Conservation (phyloP, 139 green algal species). For the Volvox reticuliferus region DNA sequence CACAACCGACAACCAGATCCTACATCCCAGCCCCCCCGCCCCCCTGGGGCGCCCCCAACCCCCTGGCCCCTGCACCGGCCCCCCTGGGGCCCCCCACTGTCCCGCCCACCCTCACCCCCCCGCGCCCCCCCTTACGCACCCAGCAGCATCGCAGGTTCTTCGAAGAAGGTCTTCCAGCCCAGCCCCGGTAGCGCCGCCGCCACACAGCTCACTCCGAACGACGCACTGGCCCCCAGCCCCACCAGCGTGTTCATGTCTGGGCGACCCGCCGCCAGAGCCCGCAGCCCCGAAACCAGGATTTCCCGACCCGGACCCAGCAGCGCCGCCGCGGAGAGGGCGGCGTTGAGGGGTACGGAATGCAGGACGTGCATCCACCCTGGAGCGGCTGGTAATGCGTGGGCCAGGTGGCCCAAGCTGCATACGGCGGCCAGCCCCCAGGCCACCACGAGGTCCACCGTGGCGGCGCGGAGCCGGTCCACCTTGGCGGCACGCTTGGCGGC, state of each 20-base stretch:
- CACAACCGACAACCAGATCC: too few relatives aligned
- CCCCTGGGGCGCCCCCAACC: too few relatives aligned
- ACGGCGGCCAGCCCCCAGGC: conserved; percentile 84
- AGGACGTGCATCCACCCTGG: conserved; percentile 78
- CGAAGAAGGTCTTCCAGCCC: conserved; percentile 96
- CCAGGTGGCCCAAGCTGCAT: conserved; percentile 84
- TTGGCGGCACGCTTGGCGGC: conserved; percentile 77
- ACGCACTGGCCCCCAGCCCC: conserved; percentile 86
- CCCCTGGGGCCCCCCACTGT: too few relatives aligned
- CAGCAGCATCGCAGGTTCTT: conserved; percentile 98
- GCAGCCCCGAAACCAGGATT: conserved; percentile 65
- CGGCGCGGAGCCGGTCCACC: conserved; percentile 63
- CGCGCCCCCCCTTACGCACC: conserved; percentile 65
- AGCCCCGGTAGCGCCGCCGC: conserved; percentile 74
- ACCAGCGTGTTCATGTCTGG: conserved; percentile 99
- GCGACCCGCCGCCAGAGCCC: conserved; percentile 68
- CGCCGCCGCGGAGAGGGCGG: conserved; percentile 80
- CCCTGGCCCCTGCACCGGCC: too few relatives aligned
- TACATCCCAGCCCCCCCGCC: too few relatives aligned
- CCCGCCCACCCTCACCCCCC: neutral
- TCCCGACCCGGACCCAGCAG: conserved; percentile 79
- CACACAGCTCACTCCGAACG: conserved; percentile 88
- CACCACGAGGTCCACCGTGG: conserved; percentile 74
- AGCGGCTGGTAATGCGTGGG: conserved; percentile 69
- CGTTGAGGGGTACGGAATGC: conserved; percentile 77